A percentile compares a stretch with the other conserved stretches of the same genome.
Conservation (phyloP, 768 basidiomycete species). For the Boletellus ananas region DNA sequence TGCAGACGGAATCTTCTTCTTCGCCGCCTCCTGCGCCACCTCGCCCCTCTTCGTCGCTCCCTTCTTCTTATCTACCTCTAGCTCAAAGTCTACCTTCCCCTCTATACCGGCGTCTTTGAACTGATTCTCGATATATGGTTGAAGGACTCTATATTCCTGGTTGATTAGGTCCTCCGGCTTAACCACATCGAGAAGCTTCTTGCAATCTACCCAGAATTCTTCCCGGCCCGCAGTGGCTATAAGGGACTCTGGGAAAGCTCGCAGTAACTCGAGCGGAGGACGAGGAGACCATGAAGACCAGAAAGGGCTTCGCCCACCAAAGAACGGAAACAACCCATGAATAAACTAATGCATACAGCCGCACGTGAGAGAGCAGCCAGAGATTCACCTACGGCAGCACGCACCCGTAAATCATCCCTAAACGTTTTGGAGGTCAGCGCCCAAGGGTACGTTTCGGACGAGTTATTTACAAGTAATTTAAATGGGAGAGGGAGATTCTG, state of each 20-base stretch:
- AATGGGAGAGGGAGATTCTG: slow-evolving; percentile 10
- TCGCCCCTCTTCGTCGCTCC: too few species aligned
- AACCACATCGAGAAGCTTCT: slow-evolving; percentile 3
- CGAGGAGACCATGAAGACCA: slow-evolving; percentile 18
- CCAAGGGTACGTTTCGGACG: slow-evolving; percentile 8
- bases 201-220: not conserved
- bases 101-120: not conserved
- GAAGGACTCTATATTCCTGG: slow-evolving; percentile 3
- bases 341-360: slow-evolving; percentile 3
- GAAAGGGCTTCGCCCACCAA: slow-evolving; percentile 16
- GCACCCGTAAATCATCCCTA: slow-evolving; percentile 1
- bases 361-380: not conserved
- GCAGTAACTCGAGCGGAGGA: slow-evolving; percentile 9
- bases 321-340: slow-evolving; percentile 13
- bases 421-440: not conserved
- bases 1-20: not conserved
- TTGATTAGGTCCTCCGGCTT: not conserved
- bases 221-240: not conserved
- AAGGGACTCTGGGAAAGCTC: slow-evolving; percentile 12
- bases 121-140: not conserved
- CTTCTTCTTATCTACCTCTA: too few species aligned
- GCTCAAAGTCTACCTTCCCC: too few species aligned
- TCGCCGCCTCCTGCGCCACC: too few species aligned
- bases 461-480: not conserved
- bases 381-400: not conserved